These are phyloP conservation scores for Nemania bipapillata DNA, from an alignment of 2,329 filamentous ascomycete species.

Conservation along the genomic window DNA sequence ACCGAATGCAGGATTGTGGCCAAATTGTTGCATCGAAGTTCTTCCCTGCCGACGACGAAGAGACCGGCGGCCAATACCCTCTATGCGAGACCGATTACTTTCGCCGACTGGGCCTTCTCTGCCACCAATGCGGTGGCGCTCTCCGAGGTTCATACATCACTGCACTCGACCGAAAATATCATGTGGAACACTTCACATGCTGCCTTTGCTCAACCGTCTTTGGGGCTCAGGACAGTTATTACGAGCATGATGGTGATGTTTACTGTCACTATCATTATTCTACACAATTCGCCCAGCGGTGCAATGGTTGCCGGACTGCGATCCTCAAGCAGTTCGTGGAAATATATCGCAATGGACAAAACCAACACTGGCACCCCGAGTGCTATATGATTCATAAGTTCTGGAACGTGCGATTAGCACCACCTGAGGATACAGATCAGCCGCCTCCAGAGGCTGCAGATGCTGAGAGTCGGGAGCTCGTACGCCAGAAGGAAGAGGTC, in stretches of 20 bases:
- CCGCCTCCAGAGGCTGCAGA: slow-evolving; percentile 60
- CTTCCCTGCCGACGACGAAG: slow-evolving; percentile 93
- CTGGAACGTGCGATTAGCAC: slow-evolving; percentile 92
- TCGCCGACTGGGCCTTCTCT: slow-evolving; percentile 86
- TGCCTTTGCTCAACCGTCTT: slow-evolving; percentile 98
- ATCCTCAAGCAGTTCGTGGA: slow-evolving; percentile 99
- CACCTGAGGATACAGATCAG: slow-evolving; percentile 64
- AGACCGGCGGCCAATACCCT: slow-evolving; percentile 86
- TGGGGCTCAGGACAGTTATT: slow-evolving; percentile 97
- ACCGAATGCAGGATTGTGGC: slow-evolving; percentile 79
- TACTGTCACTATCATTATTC: slow-evolving; percentile 99
- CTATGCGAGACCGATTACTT: slow-evolving; percentile 99
- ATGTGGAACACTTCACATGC: slow-evolving; percentile 98
- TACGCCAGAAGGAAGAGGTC: slow-evolving; percentile 86
- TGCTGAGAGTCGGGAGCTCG: slow-evolving; percentile 74
- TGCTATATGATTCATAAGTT: slow-evolving; percentile 99
- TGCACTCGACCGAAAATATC: slow-evolving; percentile 95
- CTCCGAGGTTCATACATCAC: slow-evolving; percentile 98
- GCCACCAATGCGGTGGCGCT: slow-evolving; percentile 90
- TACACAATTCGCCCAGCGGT: slow-evolving; percentile 93
- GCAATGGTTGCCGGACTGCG: slow-evolving; percentile 95
- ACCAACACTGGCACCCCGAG: slow-evolving; percentile 99
- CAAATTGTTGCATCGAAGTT: slow-evolving; percentile 98
- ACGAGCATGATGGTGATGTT: slow-evolving; percentile 94
- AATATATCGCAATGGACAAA: slow-evolving; percentile 96